Evolutionary conservation across 371 early-diverging fungal species (phyloP), one percentile per base, ranked within the genome.

Genomic region (Lichtheimia ornata): DNA sequence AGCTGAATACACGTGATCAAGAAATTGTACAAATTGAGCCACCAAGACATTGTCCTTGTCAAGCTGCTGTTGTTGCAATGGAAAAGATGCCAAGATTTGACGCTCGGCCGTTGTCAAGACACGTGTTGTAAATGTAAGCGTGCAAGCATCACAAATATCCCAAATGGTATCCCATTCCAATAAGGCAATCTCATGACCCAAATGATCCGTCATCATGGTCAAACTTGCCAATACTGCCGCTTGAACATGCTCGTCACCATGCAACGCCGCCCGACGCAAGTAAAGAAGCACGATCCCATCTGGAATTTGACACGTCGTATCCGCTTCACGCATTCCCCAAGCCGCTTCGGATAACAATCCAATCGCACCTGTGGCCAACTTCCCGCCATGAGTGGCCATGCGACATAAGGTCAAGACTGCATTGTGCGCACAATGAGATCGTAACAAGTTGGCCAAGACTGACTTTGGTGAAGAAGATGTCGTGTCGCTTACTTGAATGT

Each of bases 401-500:
- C 74, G 71, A 61, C 87, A 88, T n/a, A 90, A 63, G 0, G 82
- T 79, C 44, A 83, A 69, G 20, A 87, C 81, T 2, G 86, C 79
- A 22, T 78, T 82, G 53, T 87, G 86, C 5, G 87, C 87, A 53
- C 85, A 85, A 55, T 88, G 89, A 13, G 88, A 87, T 58, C 81
- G 83, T 61, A 90, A 70, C 13, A 90, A 67, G 62, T 88, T 88
- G 42, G 70, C 72, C 66, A 85, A 84, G 54, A 88, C 86, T 30
- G 80, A 74, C 86, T 86, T 88, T 14, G 74, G 74, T 18, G 72
- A 72, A 1, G 75, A 72, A n/a, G 69, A 60, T 43, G 27, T 74
- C 58, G 61, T 53, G 20, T 58, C 66, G 18, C 81, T 59, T 27
- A 78, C 68, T 1, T 80, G 76, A 11, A 79, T 74, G 15, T 71